These are phyloP conservation scores for Xylaria sp. DNA, from an alignment of 495 filamentous ascomycete genomes.

Conservation along the genomic window DNA sequence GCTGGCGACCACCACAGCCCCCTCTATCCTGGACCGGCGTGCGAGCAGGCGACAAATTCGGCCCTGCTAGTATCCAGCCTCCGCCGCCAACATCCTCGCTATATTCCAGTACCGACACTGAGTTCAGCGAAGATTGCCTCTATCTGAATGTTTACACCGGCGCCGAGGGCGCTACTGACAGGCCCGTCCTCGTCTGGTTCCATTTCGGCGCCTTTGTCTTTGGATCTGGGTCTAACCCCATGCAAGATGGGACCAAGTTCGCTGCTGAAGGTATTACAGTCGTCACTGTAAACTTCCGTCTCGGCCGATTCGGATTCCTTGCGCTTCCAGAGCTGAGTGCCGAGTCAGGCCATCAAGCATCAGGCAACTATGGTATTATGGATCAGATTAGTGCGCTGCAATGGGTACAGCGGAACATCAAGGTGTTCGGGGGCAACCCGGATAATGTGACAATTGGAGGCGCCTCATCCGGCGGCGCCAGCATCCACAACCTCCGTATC, in stretches of 20 bases:
- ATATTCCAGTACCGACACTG: constrained; percentile 52
- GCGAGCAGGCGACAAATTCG: not conserved
- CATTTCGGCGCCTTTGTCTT: constrained; percentile 45
- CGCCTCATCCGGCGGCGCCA: constrained; percentile 31
- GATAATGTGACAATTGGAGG: constrained; percentile 38
- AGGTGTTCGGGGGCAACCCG: constrained; percentile 59
- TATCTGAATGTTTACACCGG: constrained; percentile 30
- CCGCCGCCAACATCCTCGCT: not conserved
- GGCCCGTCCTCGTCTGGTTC: constrained; percentile 34
- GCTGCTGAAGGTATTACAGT: constrained; percentile 36
- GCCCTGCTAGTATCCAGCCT: not conserved
- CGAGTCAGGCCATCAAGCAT: constrained; percentile 15
- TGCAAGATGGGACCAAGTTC: constrained; percentile 20
- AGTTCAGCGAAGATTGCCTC: constrained; percentile 39
- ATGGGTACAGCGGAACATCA: constrained; percentile 63
- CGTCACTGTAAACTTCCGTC: constrained; percentile 58
- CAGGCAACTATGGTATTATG: constrained; percentile 53
- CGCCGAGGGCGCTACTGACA: constrained; percentile 6
- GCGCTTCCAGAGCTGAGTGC: constrained; percentile 29
- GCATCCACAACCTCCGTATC: constrained; percentile 29
- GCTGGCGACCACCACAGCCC: constrained; percentile 52
- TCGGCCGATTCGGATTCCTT: constrained; percentile 66
- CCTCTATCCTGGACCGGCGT: constrained; percentile 3
- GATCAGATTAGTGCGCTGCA: constrained; percentile 55
- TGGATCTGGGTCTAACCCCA: constrained; percentile 14